Percentiles rank a stretch among this genome's conserved stretches.
Evolutionary conservation across 2,329 filamentous ascomycete species (phyloP).

Genomic region (Sclerotinia nivalis): DNA sequence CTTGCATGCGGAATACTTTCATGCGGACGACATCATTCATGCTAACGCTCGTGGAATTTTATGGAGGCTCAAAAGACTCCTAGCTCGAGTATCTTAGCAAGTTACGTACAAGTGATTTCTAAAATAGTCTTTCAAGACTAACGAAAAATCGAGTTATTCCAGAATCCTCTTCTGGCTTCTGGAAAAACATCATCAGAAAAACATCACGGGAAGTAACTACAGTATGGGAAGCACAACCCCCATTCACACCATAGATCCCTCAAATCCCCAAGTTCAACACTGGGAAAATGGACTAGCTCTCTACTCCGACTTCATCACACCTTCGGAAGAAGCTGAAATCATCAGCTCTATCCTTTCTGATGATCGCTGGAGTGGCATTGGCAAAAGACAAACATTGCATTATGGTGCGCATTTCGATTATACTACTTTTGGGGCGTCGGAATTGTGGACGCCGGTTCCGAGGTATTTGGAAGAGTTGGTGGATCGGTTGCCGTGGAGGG

Average conservation of each 20-base stretch:
- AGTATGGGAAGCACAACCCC: background rate
- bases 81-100: background rate
- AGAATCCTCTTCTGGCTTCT: background rate
- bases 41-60: background rate
- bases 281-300: constrained; percentile 16
- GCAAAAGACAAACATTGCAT: constrained; percentile 9
- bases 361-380: constrained; percentile 1
- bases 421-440: constrained; percentile 12
- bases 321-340: background rate
- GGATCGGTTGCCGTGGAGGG: background rate
- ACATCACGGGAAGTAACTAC: background rate
- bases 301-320: constrained; percentile 9
- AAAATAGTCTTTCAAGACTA: background rate
- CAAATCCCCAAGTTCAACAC: background rate
- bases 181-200: background rate
- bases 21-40: background rate
- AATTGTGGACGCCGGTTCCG: background rate
- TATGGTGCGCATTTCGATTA: constrained; percentile 20
- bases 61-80: background rate
- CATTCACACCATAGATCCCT: background rate
- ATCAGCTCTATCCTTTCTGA: background rate
- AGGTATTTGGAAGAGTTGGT: background rate
- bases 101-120: background rate
- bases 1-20: too few relatives aligned
- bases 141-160: background rate